These are phyloP conservation scores for Naganishia vishniacii DNA, from an alignment of 768 basidiomycete genomes.

Conservation along the genomic window DNA sequence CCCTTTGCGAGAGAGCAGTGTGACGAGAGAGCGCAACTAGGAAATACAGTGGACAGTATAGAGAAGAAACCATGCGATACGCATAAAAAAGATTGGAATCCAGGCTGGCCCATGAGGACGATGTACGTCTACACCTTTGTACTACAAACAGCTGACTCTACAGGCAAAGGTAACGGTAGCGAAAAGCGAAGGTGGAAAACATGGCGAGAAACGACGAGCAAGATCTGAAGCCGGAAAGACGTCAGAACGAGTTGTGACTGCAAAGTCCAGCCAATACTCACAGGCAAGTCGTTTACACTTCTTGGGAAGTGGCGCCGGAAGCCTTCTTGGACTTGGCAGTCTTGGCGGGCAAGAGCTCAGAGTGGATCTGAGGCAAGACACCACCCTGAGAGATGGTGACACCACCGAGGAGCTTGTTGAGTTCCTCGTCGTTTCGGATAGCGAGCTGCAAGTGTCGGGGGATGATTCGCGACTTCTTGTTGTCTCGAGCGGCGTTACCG, in stretches of 20 bases:
- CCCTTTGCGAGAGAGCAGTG: no score
- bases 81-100: conserved; percentile 12
- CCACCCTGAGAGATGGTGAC: conserved; percentile 89
- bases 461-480: conserved; percentile 89
- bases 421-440: conserved; percentile 80
- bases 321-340: conserved; percentile 29
- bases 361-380: conserved; percentile 67
- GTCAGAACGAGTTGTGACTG: conserved; percentile 60
- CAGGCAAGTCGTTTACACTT: conserved; percentile 58
- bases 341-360: conserved; percentile 59
- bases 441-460: conserved; percentile 88
- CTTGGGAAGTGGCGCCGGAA: conserved; percentile 24
- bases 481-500: conserved; percentile 68
- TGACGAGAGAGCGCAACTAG: no score
- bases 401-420: conserved; percentile 74
- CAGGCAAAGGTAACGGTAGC: neutral
- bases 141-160: conserved; percentile 4
- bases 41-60: no score
- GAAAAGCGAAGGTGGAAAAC: conserved; percentile 8
- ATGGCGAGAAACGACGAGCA: conserved; percentile 37
- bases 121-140: conserved; percentile 20
- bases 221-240: conserved; percentile 57
- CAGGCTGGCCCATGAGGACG: neutral
- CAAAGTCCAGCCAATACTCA: no score
- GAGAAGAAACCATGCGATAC: neutral